Evolutionary conservation across 805 yeast species (phyloP).

Genomic region (Metschnikowia vanudenii): DNA sequence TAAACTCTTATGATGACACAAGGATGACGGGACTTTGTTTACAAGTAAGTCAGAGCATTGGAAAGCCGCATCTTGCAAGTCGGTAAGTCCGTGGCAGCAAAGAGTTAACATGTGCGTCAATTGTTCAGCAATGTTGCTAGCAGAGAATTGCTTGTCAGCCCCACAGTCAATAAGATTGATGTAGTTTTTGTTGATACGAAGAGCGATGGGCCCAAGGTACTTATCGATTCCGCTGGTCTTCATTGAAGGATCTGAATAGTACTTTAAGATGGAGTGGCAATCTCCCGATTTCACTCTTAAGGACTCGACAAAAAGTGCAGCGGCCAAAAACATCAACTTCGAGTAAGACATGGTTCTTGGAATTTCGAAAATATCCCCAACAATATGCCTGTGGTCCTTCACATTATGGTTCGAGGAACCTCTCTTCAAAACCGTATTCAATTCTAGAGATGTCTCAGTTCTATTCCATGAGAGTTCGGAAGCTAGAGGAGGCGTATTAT

Average conservation of each 20-base stretch:
- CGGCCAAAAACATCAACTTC: conserved; percentile 82
- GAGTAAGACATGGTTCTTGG: conserved; percentile 62
- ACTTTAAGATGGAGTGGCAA: conserved; percentile 71
- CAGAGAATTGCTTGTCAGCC: conserved; percentile 53
- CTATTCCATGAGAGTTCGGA: conserved; percentile 47
- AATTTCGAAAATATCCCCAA: conserved; percentile 50
- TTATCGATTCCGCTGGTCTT: conserved; percentile 64
- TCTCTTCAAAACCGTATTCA: conserved; percentile 85
- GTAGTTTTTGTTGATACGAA: conserved; percentile 56
- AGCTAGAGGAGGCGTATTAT: conserved; percentile 51
- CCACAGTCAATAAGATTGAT: conserved; percentile 51
- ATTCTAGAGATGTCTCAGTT: conserved; percentile 87
- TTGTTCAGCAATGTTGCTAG: conserved; percentile 60
- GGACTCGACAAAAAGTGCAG: conserved; percentile 75
- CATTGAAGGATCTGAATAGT: conserved; percentile 85
- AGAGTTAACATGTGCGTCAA: conserved; percentile 62
- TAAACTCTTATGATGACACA: conserved; percentile 71
- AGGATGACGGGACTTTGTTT: conserved; percentile 65
- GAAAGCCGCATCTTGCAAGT: conserved; percentile 76
- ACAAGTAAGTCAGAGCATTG: conserved; percentile 72
- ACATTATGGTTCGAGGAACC: conserved; percentile 83
- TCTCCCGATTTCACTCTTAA: conserved; percentile 78
- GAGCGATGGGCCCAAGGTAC: conserved; percentile 64
- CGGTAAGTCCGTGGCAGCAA: conserved; percentile 75
- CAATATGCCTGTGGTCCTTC: conserved; percentile 66